These are phyloP conservation scores for Diaporthe citrichinensis DNA, from an alignment of 2,329 filamentous ascomycete genomes.

Conservation along the genomic window DNA sequence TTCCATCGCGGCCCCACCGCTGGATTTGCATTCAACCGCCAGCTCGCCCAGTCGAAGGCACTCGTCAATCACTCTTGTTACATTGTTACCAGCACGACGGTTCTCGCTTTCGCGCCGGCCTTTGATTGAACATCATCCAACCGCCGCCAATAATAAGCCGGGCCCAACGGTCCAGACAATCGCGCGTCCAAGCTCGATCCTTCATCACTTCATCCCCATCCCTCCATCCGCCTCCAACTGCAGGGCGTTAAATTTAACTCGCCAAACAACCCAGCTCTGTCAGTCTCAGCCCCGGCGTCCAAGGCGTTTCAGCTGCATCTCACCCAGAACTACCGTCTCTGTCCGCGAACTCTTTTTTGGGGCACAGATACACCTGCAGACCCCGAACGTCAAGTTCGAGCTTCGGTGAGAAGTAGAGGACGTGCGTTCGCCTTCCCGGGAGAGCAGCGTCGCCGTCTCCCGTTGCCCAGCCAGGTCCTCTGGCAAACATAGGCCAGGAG, in stretches of 20 bases:
- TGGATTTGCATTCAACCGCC: neutral
- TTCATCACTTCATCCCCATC: constrained; percentile 21
- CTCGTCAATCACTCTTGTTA: neutral
- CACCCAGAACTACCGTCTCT: constrained; percentile 18
- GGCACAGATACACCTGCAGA: constrained; percentile 4
- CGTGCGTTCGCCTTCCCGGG: constrained; percentile 1
- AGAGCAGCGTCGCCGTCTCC: constrained; percentile 1
- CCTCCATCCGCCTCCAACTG: constrained; percentile 27
- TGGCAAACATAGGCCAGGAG: constrained; percentile 32
- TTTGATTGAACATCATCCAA: constrained; percentile 19
- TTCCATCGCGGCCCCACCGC: constrained; percentile 11
- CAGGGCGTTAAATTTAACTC: constrained; percentile 31
- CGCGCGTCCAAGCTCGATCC: constrained; percentile 25
- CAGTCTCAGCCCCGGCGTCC: constrained; percentile 22
- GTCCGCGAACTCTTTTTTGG: constrained; percentile 16
- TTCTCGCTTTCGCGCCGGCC: constrained; percentile 35
- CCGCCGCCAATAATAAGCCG: constrained; percentile 25
- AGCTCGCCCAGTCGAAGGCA: neutral
- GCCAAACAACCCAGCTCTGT: constrained; percentile 30
- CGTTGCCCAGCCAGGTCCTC: constrained; percentile 30
- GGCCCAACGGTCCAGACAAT: constrained; percentile 22
- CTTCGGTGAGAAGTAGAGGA: neutral
- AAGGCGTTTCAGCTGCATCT: constrained; percentile 27
- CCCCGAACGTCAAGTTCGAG: constrained; percentile 7
- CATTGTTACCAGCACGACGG: constrained; percentile 28